phyloP scores from a whole-genome alignment of 495 filamentous ascomycete genomes.

The Hypoxylon fuscum region DNA sequence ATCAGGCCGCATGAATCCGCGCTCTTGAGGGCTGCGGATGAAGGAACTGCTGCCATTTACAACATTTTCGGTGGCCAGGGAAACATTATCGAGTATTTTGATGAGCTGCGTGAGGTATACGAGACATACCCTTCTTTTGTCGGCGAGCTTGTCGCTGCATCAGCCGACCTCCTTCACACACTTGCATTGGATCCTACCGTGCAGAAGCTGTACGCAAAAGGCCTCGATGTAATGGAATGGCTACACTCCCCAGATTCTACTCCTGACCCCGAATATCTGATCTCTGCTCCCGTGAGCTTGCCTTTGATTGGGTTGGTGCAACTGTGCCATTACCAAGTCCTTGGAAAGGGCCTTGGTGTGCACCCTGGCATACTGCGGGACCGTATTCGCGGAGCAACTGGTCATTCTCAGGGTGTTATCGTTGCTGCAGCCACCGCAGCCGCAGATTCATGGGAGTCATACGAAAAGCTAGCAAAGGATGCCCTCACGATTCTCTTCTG shows the following conservation, averaged over 20 bases:
- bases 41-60: constrained; percentile 81
- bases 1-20: constrained; percentile 93
- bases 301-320: constrained; percentile 96
- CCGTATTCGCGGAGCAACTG: constrained; percentile 84
- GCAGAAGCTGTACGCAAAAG: constrained; percentile 95
- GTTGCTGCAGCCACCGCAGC: constrained; percentile 92
- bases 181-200: constrained; percentile 87
- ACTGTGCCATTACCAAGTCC: constrained; percentile 90
- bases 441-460: constrained; percentile 88
- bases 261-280: constrained; percentile 93
- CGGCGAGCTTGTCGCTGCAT: constrained; percentile 79
- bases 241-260: constrained; percentile 85
- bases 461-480: constrained; percentile 76
- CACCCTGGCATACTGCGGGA: constrained; percentile 87
- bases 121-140: constrained; percentile 90
- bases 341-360: constrained; percentile 86
- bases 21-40: constrained; percentile 84
- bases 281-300: constrained; percentile 96
- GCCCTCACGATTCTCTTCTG: constrained; percentile 97
- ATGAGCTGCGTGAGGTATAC: constrained; percentile 91
- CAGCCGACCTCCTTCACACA: constrained; percentile 81
- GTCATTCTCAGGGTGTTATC: constrained; percentile 96
- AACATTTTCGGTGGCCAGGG: constrained; percentile 98
- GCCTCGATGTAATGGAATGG: constrained; percentile 93
- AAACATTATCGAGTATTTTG: constrained; percentile 99